Conservation (phyloP, 2,329 filamentous ascomycete genomes). For the Arthrobotrys iridis region DNA sequence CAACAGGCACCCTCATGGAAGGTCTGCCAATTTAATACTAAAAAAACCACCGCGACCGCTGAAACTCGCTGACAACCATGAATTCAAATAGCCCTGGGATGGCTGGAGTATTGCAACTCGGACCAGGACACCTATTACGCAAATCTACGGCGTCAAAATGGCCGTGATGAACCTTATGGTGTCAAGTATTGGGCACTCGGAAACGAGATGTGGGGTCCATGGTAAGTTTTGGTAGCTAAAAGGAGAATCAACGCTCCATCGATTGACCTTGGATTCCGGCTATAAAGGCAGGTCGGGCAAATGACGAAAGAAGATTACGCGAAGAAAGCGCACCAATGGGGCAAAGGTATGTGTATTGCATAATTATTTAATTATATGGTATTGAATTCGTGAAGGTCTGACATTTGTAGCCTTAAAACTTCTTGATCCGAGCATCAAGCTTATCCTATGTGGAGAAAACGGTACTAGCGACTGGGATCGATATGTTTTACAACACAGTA, state of each 20-base stretch:
- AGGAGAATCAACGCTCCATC: not conserved
- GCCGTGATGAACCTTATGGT: slow-evolving; percentile 78
- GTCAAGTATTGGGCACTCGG: slow-evolving; percentile 86
- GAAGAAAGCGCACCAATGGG: slow-evolving; percentile 75
- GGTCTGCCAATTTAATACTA: slow-evolving; percentile 28
- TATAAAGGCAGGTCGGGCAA: slow-evolving; percentile 69
- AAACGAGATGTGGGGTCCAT: slow-evolving; percentile 68
- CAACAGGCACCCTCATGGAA: slow-evolving; percentile 70
- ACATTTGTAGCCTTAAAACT: slow-evolving; percentile 68
- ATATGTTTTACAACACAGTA: slow-evolving; percentile 76
- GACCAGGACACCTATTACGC: slow-evolving; percentile 81
- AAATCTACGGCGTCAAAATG: slow-evolving; percentile 79
- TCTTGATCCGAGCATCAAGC: slow-evolving; percentile 73
- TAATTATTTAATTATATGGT: not conserved
- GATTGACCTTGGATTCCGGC: not conserved
- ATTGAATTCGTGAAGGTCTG: not conserved
- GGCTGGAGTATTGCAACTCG: slow-evolving; percentile 88
- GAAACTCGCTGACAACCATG: no score
- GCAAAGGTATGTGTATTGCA: slow-evolving; percentile 64
- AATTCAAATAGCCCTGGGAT: slow-evolving; percentile 73
- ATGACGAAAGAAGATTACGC: slow-evolving; percentile 76
- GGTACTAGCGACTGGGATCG: slow-evolving; percentile 77
- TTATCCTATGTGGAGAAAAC: slow-evolving; percentile 79
- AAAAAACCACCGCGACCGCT: no score
- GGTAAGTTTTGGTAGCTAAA: slow-evolving; percentile 57